Evolutionary conservation across 2,329 filamentous ascomycete species (phyloP).

Genomic region (Fusarium buxicola): DNA sequence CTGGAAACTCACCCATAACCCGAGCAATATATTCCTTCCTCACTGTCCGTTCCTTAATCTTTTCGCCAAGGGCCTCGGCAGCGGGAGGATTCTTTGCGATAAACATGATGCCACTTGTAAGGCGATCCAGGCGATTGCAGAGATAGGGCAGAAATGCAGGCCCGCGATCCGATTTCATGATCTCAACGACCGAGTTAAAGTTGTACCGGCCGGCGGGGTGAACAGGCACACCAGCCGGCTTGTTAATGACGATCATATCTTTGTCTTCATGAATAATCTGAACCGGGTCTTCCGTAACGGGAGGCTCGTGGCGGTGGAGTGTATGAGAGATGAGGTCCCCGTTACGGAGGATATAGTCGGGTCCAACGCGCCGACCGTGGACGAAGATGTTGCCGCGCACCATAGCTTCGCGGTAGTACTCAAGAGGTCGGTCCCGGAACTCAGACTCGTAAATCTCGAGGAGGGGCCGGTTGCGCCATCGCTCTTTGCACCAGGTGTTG

Average conservation of each 20-base stretch:
- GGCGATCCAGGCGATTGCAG: conserved; percentile 91
- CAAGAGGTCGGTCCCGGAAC: conserved; percentile 86
- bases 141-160: conserved; percentile 69
- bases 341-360: conserved; percentile 81
- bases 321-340: conserved; percentile 94
- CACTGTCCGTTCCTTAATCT: conserved; percentile 84
- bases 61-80: conserved; percentile 79
- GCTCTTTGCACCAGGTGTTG: conserved; percentile 93
- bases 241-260: conserved; percentile 95
- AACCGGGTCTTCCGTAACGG: conserved; percentile 84
- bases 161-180: conserved; percentile 82
- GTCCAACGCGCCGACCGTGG: conserved; percentile 77
- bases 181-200: conserved; percentile 94
- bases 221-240: conserved; percentile 93
- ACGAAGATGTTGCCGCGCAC: conserved; percentile 81
- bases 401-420: conserved; percentile 91
- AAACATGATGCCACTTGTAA: conserved; percentile 99
- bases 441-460: conserved; percentile 91
- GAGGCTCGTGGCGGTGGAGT: conserved; percentile 94
- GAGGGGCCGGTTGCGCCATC: conserved; percentile 86
- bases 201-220: conserved; percentile 96
- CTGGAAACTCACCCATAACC: conserved; percentile 91
- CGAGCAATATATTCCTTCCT: conserved; percentile 96
- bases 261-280: conserved; percentile 90
- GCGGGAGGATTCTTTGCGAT: conserved; percentile 87